A percentile compares a stretch with the other conserved stretches of the same genome.
Conservation (phyloP, 345 rosid species). For the Erodium maritimum region DNA sequence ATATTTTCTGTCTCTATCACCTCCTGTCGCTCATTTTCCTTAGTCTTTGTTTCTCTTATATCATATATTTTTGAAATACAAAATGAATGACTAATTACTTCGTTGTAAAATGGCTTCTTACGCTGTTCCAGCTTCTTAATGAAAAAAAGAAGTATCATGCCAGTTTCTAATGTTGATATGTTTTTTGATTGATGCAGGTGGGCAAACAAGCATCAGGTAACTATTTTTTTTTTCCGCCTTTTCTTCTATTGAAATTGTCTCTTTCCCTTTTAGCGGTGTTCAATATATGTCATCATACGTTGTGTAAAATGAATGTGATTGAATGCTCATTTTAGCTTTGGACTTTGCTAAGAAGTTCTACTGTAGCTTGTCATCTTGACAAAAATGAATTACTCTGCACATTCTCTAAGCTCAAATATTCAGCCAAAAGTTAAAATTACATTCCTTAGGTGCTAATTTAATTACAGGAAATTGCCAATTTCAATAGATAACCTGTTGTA, state of each 20-base stretch:
- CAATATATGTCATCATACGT: background rate
- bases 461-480: no score
- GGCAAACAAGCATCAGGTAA: conserved; percentile 73
- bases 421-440: no score
- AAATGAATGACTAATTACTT: no score
- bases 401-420: background rate
- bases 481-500: no score
- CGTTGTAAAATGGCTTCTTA: background rate
- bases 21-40: no score
- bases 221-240: background rate
- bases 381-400: background rate
- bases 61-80: no score
- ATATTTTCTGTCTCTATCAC: no score
- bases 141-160: background rate
- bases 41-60: no score
- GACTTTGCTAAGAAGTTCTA: background rate
- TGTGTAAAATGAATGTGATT: no score
- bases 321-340: no score
- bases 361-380: background rate
- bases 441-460: no score
- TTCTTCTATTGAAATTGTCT: background rate
- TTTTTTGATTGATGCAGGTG: conserved; percentile 34
- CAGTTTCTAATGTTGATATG: conserved; percentile 4
- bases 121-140: background rate
- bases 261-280: background rate